Percentiles rank a stretch among this genome's conserved stretches.
phyloP scores from a whole-genome alignment of 169 alveolate species.

The Blepharisma undulans region DNA sequence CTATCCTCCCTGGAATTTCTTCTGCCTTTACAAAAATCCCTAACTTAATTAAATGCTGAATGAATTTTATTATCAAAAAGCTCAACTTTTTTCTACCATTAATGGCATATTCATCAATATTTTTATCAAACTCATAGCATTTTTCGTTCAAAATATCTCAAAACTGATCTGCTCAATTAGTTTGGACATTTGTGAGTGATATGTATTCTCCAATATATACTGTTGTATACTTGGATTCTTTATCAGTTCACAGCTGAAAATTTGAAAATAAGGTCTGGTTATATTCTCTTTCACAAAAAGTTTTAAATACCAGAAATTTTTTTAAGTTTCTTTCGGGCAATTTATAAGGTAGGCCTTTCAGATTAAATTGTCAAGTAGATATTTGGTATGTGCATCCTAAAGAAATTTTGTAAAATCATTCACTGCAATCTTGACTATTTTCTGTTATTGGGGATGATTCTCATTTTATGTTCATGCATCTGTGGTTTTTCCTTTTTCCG shows the following conservation, averaged over 20 bases:
- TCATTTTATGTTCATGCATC: background rate
- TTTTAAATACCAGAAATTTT: too few species aligned
- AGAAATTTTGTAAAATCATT: background rate
- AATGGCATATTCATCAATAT: background rate
- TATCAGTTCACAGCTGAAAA: background rate
- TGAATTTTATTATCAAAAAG: background rate
- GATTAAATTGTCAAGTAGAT: background rate
- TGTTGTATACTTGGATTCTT: background rate
- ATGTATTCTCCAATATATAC: background rate
- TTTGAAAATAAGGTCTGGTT: background rate
- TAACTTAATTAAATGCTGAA: background rate
- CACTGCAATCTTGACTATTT: background rate
- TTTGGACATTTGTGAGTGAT: background rate
- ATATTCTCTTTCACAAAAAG: background rate
- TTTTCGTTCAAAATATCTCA: background rate
- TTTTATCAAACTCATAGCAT: background rate
- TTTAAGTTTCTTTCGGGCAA: background rate
- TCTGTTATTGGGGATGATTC: background rate
- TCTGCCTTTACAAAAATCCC: background rate
- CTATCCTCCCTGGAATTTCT: background rate
- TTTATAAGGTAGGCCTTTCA: background rate
- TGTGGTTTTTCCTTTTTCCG: background rate
- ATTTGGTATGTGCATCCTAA: background rate
- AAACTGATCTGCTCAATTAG: background rate
- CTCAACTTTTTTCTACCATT: background rate